A percentile compares a stretch with the other conserved stretches of the same genome.
phyloP scores from a whole-genome alignment of 306 rosid species.

The Sphenostylis stenocarpa region DNA sequence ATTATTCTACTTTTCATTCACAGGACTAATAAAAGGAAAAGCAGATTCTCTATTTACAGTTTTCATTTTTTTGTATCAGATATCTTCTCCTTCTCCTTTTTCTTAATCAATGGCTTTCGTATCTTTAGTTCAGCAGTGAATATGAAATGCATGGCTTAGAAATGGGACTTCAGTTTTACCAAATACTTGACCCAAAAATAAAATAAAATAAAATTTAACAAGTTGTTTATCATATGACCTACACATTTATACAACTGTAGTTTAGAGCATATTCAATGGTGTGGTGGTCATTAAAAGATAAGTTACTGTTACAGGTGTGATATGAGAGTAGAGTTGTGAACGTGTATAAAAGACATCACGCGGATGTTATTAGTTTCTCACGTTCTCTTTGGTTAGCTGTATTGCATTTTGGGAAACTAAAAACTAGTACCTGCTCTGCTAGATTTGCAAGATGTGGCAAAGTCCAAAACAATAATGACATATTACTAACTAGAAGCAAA shows the following conservation, averaged over 20 bases:
- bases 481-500: background rate
- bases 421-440: background rate
- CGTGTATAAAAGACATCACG: background rate
- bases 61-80: background rate
- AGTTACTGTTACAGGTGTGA: background rate
- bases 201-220: no score
- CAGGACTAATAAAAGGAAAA: slow-evolving; percentile 36
- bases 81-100: background rate
- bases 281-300: no score
- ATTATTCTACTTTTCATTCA: slow-evolving; percentile 21
- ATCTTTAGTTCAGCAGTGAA: background rate
- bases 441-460: background rate
- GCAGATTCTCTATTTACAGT: slow-evolving; percentile 28
- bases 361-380: background rate
- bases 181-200: no score
- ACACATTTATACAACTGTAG: no score
- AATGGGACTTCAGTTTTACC: no score
- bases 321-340: no score
- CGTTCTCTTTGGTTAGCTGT: background rate
- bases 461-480: background rate
- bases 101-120: background rate
- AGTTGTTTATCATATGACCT: no score
- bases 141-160: background rate
- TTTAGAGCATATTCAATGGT: no score
- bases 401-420: background rate